Evolutionary conservation across 2,329 filamentous ascomycete genomes (phyloP), one percentile per base, ranked within the genome.

Genomic region (Fusarium denticulatum): DNA sequence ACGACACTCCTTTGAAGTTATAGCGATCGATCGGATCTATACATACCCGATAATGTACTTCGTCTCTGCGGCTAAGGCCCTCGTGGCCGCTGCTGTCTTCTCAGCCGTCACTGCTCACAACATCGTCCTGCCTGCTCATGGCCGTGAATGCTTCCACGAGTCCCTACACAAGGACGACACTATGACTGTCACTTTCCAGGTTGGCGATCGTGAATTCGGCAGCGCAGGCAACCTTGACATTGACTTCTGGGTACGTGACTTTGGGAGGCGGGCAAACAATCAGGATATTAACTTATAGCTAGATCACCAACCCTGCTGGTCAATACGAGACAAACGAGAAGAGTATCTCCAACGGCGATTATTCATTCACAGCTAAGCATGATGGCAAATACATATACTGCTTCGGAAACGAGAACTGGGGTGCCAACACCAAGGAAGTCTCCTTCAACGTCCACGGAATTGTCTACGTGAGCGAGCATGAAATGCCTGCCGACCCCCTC

Each of bases 361-460:
- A 97, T 86, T 94, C 94, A 66, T 98, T 99, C 85, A 93, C 91
- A 43, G 95, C 96, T 58, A 87, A 88, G 78, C 85, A 91, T 80
- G 95, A 99, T 83, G 96, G 96, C 75, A 95, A 93, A 85, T 98
- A 93, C 86, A 87, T 90, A 65, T 99, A 99, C 90, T 99, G 96
- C 90, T 99, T 99, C 86, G 97, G 96, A 85, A 99, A 99, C 85
- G 96, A 98, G 87, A 93, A 96, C 83, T 99, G 96, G 95, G 94
- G 94, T 67, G 95, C 95, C 67, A 94, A 94, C 83, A 97, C 91
- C 82, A 99, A 99, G 86, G 96, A 99, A 84, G 96, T 99, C 60
- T 97, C 94, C 64, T 99, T 99, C 90, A 99, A 99, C 83, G 96
- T 99, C 59, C 96, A 99, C 85, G 96, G 96, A 78, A 94, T 99